A percentile compares a stretch with the other conserved stretches of the same genome.
phyloP scores from a whole-genome alignment of 495 filamentous ascomycete species.

The Oidiodendron maius region DNA sequence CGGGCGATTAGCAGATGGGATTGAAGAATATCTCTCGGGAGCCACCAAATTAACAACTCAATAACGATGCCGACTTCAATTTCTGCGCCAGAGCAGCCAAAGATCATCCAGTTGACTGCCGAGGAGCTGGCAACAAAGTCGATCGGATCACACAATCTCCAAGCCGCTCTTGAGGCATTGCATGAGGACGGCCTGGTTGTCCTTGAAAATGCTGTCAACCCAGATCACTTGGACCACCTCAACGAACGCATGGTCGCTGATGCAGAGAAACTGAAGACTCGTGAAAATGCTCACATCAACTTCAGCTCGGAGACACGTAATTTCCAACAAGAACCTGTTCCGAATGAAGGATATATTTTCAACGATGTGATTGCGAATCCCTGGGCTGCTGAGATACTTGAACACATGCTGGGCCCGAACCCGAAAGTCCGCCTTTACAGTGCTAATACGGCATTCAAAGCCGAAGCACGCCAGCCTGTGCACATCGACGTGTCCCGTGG shows the following conservation, averaged over 20 bases:
- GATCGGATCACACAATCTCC: too few species aligned
- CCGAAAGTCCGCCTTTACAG: too few species aligned
- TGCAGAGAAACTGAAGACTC: constrained; percentile 32
- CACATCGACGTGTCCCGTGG: constrained; percentile 52
- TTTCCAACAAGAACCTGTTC: constrained; percentile 49
- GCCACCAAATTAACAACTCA: too few species aligned
- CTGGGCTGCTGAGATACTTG: background rate
- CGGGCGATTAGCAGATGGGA: too few species aligned
- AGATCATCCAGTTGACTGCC: too few species aligned
- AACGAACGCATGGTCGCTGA: constrained; percentile 48
- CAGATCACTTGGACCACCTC: constrained; percentile 35
- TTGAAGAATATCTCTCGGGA: too few species aligned
- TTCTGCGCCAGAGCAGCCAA: too few species aligned
- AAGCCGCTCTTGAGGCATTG: too few species aligned
- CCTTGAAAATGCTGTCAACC: constrained; percentile 41
- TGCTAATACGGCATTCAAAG: too few species aligned
- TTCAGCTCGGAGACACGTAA: constrained; percentile 28
- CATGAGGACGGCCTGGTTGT: constrained; percentile 61
- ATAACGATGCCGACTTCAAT: too few species aligned
- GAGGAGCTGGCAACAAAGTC: too few species aligned
- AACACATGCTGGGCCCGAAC: constrained; percentile 31
- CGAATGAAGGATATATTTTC: constrained; percentile 33
- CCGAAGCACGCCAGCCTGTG: constrained; percentile 40
- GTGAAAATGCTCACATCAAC: constrained; percentile 29
- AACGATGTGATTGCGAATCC: constrained; percentile 28